Percentiles rank a stretch among this genome's conserved stretches.
phyloP scores from a whole-genome alignment of 1,284 basidiomycete species.

The Phellopilus nigrolimitatus region DNA sequence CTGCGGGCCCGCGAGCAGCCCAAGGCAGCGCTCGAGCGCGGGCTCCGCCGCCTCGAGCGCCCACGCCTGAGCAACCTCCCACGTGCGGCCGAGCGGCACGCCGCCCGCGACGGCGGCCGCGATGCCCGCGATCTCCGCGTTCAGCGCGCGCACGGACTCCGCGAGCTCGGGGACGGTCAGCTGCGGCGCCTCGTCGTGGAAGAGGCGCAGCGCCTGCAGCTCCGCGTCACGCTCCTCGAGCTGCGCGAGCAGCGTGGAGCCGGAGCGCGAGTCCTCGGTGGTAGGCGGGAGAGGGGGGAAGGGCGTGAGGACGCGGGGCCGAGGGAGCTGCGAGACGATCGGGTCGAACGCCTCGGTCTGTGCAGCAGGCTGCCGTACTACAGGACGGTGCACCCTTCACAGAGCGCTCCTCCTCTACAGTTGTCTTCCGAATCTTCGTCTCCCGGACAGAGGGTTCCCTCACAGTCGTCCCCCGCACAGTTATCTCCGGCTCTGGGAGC shows the following conservation, averaged over 20 bases:
- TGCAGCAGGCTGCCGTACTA: no score
- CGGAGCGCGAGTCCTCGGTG: neutral
- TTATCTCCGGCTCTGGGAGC: neutral
- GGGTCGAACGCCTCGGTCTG: constrained; percentile 9
- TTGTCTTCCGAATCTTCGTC: neutral
- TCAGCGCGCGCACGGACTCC: constrained; percentile 10
- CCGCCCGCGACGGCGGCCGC: constrained; percentile 7
- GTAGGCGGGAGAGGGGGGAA: constrained; percentile 5
- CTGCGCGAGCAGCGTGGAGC: constrained; percentile 2
- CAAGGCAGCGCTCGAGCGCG: constrained; percentile 29
- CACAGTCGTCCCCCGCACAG: constrained; percentile 5
- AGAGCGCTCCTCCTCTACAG: neutral
- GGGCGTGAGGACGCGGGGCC: neutral
- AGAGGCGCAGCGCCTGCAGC: constrained; percentile 9
- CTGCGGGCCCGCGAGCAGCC: constrained; percentile 28
- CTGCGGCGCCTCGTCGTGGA: constrained; percentile 15
- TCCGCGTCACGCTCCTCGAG: constrained; percentile 19
- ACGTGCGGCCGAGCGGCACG: constrained; percentile 9
- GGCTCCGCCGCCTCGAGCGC: constrained; percentile 25
- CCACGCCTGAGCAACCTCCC: constrained; percentile 19
- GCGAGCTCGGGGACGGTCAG: constrained; percentile 6
- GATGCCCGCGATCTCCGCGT: constrained; percentile 13
- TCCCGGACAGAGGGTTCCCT: neutral
- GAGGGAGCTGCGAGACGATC: neutral
- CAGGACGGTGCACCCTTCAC: constrained; percentile 1